A percentile compares a stretch with the other conserved stretches of the same genome.
Conservation (phyloP, 805 yeast species). For the Suhomyces tanzawaensis region DNA sequence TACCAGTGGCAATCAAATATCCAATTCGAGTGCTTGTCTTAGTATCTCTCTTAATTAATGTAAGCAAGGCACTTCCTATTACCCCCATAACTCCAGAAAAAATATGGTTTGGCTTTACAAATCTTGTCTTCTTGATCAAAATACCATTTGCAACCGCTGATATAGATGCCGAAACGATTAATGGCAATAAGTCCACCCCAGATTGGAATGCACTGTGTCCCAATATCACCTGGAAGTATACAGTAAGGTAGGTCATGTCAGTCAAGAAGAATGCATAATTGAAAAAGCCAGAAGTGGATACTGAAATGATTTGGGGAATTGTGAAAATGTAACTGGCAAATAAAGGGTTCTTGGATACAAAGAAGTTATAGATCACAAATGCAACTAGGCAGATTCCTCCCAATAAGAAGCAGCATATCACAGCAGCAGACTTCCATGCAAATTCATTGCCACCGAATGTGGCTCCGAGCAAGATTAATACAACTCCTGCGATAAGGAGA, state of each 20-base stretch:
- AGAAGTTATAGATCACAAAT: constrained; percentile 17
- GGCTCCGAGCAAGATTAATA: constrained; percentile 18
- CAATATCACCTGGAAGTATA: constrained; percentile 14
- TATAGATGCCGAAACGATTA: constrained; percentile 11
- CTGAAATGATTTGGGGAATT: constrained; percentile 16
- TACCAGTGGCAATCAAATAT: constrained; percentile 13
- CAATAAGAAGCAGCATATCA: constrained; percentile 14
- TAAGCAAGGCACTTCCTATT: constrained; percentile 9
- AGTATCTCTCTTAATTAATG: constrained; percentile 7
- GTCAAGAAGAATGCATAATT: constrained; percentile 12
- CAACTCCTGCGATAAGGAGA: constrained; percentile 16
- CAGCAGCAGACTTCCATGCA: constrained; percentile 19
- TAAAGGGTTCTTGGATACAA: constrained; percentile 14
- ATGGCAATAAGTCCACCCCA: constrained; percentile 15
- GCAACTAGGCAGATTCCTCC: constrained; percentile 15
- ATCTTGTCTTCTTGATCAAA: constrained; percentile 10
- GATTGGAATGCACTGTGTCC: constrained; percentile 10
- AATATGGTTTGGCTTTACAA: constrained; percentile 11
- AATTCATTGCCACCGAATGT: constrained; percentile 20
- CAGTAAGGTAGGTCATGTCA: constrained; percentile 10
- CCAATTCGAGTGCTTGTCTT: constrained; percentile 10
- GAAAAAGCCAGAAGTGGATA: constrained; percentile 14
- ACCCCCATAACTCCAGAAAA: constrained; percentile 12
- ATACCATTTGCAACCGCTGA: constrained; percentile 11
- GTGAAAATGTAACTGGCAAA: constrained; percentile 11